Conservation (phyloP, 2,329 filamentous ascomycete genomes). For the Didymella arachidicola region DNA sequence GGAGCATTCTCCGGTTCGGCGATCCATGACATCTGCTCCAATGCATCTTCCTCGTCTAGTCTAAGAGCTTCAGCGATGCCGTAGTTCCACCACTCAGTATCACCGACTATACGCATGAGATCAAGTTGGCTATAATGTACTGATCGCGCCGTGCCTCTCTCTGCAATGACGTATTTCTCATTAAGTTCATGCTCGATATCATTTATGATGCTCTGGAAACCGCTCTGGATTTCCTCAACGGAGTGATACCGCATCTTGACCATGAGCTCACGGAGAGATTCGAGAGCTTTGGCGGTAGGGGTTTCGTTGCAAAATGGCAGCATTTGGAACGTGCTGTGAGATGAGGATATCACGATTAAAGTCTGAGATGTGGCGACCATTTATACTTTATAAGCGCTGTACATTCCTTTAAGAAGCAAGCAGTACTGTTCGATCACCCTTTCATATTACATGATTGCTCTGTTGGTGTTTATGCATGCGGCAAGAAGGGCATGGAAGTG, state of each 20-base stretch:
- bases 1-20: background rate
- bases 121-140: background rate
- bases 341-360: background rate
- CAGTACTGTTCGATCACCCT: background rate
- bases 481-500: background rate
- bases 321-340: background rate
- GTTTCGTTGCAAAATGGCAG: background rate
- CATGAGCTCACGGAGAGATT: background rate
- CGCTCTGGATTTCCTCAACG: conserved; percentile 1
- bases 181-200: background rate
- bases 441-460: background rate
- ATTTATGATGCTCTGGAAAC: background rate
- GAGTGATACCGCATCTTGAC: background rate
- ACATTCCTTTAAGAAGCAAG: background rate
- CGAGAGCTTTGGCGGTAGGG: background rate
- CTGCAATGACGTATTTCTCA: conserved; percentile 1
- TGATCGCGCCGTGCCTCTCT: background rate
- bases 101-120: background rate
- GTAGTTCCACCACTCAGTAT: background rate
- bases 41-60: background rate
- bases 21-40: conserved; percentile 7
- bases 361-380: background rate
- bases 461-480: background rate
- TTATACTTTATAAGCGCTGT: background rate
- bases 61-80: background rate